These are phyloP conservation scores for Nephelium lappaceum DNA, from an alignment of 345 rosid genomes.

Conservation along the genomic window DNA sequence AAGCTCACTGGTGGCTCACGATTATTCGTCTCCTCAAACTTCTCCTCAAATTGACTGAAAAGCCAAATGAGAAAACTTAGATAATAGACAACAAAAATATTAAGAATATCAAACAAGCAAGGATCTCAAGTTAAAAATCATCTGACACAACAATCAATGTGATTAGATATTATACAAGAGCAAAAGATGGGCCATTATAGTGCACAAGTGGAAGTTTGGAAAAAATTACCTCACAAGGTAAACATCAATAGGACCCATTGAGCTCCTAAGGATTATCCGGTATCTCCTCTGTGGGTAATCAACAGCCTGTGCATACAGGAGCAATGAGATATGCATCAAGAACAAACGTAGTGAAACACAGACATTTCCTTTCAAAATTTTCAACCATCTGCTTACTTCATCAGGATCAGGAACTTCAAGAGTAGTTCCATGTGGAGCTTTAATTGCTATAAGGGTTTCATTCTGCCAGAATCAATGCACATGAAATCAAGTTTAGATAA, in stretches of 20 bases:
- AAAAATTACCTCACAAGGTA: constrained; percentile 79
- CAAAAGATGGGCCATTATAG: constrained; percentile 10
- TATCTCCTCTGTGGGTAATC: constrained; percentile 85
- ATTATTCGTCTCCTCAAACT: constrained; percentile 75
- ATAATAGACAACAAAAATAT: constrained; percentile 5
- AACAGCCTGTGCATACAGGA: constrained; percentile 56
- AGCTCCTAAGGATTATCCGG: constrained; percentile 91
- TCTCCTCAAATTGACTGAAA: constrained; percentile 89
- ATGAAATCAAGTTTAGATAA: constrained; percentile 22
- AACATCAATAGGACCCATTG: constrained; percentile 97
- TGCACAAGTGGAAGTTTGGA: background rate
- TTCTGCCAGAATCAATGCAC: constrained; percentile 52
- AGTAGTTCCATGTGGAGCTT: constrained; percentile 99
- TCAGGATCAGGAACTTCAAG: constrained; percentile 96
- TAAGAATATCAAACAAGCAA: constrained; percentile 8
- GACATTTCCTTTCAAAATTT: background rate
- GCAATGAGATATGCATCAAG: constrained; percentile 32
- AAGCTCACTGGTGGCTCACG: constrained; percentile 46
- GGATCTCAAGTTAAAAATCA: constrained; percentile 11
- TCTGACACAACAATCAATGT: background rate
- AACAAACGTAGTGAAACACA: constrained; percentile 17
- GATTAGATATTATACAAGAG: constrained; percentile 4
- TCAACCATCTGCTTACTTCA: constrained; percentile 57
- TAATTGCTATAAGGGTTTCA: constrained; percentile 91
- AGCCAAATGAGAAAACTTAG: constrained; percentile 14